These are phyloP conservation scores for Malassezia pachydermatis DNA, from an alignment of 1,284 basidiomycete genomes.

Conservation along the genomic window DNA sequence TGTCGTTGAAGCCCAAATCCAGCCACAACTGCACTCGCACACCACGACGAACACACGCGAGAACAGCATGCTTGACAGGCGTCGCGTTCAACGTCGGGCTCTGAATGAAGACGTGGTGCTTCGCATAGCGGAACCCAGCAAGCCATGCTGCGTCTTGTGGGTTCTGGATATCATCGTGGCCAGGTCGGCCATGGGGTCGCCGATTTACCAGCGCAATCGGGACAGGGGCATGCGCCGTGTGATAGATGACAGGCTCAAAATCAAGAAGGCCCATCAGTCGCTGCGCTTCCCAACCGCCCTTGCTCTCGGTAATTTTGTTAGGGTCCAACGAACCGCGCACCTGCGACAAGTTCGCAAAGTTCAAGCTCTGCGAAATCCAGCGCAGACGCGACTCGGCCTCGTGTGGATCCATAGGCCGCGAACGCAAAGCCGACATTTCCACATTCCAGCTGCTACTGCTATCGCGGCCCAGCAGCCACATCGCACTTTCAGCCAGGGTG, in stretches of 20 bases:
- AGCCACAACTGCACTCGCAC: slow-evolving; percentile 55
- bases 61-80: slow-evolving; percentile 59
- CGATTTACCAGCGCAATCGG: slow-evolving; percentile 67
- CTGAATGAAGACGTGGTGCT: slow-evolving; percentile 60
- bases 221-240: slow-evolving; percentile 51
- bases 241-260: slow-evolving; percentile 40
- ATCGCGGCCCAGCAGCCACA: slow-evolving; percentile 9
- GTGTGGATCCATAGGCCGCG: background rate
- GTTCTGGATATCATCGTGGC: slow-evolving; percentile 55
- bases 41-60: slow-evolving; percentile 58
- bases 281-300: slow-evolving; percentile 18
- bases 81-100: slow-evolving; percentile 63
- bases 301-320: slow-evolving; percentile 7
- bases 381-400: slow-evolving; percentile 19
- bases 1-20: slow-evolving; percentile 49
- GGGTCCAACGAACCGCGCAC: slow-evolving; percentile 37
- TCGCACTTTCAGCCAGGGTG: background rate
- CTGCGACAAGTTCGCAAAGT: slow-evolving; percentile 46
- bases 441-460: slow-evolving; percentile 10
- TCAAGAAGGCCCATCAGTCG: slow-evolving; percentile 30
- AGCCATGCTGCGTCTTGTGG: slow-evolving; percentile 70
- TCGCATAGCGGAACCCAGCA: slow-evolving; percentile 60
- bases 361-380: slow-evolving; percentile 38
- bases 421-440: background rate
- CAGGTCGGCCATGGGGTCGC: slow-evolving; percentile 58